phyloP scores from a whole-genome alignment of 2,329 filamentous ascomycete species.

The Aspergillus intermedius region DNA sequence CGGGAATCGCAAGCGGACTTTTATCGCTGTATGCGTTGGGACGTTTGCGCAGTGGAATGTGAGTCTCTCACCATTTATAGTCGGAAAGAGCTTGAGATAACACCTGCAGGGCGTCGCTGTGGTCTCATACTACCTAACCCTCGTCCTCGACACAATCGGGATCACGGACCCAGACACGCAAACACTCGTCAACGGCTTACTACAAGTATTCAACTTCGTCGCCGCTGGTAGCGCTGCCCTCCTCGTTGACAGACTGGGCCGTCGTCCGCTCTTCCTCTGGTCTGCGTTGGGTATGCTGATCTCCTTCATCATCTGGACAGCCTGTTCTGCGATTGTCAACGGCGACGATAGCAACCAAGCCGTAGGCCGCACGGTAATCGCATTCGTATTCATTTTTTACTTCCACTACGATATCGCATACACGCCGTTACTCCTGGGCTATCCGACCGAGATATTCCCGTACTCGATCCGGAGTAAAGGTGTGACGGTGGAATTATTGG shows the following conservation, averaged over 20 bases:
- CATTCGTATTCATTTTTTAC: slow-evolving; percentile 55
- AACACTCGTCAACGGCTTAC: slow-evolving; percentile 33
- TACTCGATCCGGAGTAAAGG: slow-evolving; percentile 46
- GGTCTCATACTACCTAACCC: slow-evolving; percentile 30
- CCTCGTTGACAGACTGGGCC: slow-evolving; percentile 18
- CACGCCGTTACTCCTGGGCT: slow-evolving; percentile 50
- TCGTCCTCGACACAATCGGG: slow-evolving; percentile 32
- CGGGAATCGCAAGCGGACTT: slow-evolving; percentile 20
- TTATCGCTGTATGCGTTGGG: slow-evolving; percentile 18
- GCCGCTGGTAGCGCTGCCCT: slow-evolving; percentile 12
- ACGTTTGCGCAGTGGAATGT: slow-evolving; percentile 21
- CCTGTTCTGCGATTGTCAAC: slow-evolving; percentile 15
- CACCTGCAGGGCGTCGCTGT: slow-evolving; percentile 20
- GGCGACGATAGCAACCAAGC: slow-evolving; percentile 9
- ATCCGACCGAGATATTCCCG: slow-evolving; percentile 54
- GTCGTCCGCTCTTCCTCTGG: slow-evolving; percentile 16
- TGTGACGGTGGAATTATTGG: slow-evolving; percentile 17
- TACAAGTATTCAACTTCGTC: slow-evolving; percentile 21
- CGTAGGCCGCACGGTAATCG: slow-evolving; percentile 38
- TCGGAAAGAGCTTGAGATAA: background rate
- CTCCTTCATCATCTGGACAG: slow-evolving; percentile 17
- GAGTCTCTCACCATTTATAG: background rate
- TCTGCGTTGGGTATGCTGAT: slow-evolving; percentile 20
- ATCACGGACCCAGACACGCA: slow-evolving; percentile 29
- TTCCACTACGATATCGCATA: slow-evolving; percentile 57